Evolutionary conservation across 345 rosid species (phyloP), one percentile per base, ranked within the genome.

Genomic region (Hibiscus trionum): DNA sequence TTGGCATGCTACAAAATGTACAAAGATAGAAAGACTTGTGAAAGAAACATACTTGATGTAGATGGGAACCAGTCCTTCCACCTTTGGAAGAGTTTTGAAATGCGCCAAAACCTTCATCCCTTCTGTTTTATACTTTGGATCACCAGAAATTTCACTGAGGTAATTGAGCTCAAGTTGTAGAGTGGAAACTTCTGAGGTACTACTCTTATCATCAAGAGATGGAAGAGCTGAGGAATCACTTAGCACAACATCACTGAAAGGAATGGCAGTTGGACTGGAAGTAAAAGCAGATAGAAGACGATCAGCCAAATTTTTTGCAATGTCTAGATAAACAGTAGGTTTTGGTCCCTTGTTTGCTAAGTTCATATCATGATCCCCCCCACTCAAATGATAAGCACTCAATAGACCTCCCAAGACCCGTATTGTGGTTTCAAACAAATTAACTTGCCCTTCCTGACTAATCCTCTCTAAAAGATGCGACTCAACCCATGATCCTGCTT

Each of bases 101-200:
- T 95, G 99, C 70, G 83, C 93, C 80, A 92, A 79, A 75, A 92
- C 98, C 82, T 90, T 95, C 99, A 95, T 95, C 52, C 94, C 99
- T 78, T 85, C 91, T 73, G 77, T 65, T 69, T 89, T 77, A 75
- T 95, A 95, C 81, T 86, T 90, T 27, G 93, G 94, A 81, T 95
- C 93, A 73, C 99, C 99, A 80, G 96, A 88, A 75, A 95, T 59
- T 67, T 73, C 75, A 83, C 97, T 89, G 72, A 95, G 96, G 84
- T 88, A 95, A 71, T 95, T 95, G 78, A 92, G 89, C 79, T 95
- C 99, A 52, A 95, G 97, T 88, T 92, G 99, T 64, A 95, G 77
- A 65, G 94, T 86, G 12, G 99, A 88, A 78, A 84, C 96, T 86
- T 95, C 99, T 5, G 97, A 86, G 56, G 98, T 90, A 76, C 98